Base-by-base conservation (phyloP, 108 stramenopile species). In the Nitzschia putrida region DNA sequence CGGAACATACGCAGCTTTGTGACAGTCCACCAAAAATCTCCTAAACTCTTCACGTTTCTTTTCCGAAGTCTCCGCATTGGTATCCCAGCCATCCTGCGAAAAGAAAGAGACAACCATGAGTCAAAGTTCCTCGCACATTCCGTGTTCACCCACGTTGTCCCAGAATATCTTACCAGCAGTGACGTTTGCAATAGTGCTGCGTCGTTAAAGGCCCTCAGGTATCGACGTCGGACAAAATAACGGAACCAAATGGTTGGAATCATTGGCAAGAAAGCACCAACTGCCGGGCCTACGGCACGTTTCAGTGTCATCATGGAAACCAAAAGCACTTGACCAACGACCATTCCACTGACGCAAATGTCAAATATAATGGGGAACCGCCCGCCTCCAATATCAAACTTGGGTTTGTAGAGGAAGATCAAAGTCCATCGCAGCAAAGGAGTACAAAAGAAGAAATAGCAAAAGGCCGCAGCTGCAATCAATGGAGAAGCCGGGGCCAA, bases 1-100 rank as follows among this genome's bases (percentile, higher is more conserved):
- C 34, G 94, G 94, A 18, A 95, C 91, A 61, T 92, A 95, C 21
- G 94, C 90, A 43, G 91, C 88, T 53, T 90, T 89, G 80, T 95
- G 94, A 25, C 86, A 85, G 68, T 95, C 94, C 8, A 95, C 94
- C 21, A 95, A 64, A 60, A 90, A 95, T 45, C 73, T 57, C 38
- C 91, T 72, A 57, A 88, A 92, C 50, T 91, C 85, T 74, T 92
- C 91, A 57, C 90, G 66, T 66, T 88, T 80, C 25, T 89, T 78
- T 25, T 68, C 57, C 54, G 79, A 77, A 12, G 81, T 83, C 14
- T 77, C 72, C 12, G 80, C 76, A 39, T 84, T 84, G 5, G 69
- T 58, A 64, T 94, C 88, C 90, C 88, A 90, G 0, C 90, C 90
- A 71, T 95, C 90, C 65, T 66, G 14, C 7, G 3, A 2, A 49